These are phyloP conservation scores for Daldinia sp. DNA, from an alignment of 2,329 filamentous ascomycete species.

Conservation along the genomic window DNA sequence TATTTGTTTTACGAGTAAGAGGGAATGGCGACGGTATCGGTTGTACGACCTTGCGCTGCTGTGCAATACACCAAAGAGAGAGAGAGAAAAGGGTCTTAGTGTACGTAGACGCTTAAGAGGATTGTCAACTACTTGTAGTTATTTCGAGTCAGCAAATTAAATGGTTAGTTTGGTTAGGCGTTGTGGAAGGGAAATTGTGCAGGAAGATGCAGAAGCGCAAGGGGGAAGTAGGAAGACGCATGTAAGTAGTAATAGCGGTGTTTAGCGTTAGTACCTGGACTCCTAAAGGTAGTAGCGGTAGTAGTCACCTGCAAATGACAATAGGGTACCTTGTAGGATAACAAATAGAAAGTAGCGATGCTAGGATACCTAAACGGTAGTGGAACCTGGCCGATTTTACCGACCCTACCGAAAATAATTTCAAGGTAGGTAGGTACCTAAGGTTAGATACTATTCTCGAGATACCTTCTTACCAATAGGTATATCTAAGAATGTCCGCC, in stretches of 20 bases:
- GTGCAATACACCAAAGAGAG: constrained; percentile 24
- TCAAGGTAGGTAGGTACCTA: too few relatives aligned
- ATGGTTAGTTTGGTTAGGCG: constrained; percentile 28
- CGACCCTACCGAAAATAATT: constrained; percentile 1
- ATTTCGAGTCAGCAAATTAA: constrained; percentile 26
- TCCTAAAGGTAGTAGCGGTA: neutral
- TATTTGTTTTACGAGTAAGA: constrained; percentile 19
- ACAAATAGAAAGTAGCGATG: too few relatives aligned
- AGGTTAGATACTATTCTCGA: neutral
- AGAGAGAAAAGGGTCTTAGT: constrained; percentile 9
- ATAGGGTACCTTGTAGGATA: too few relatives aligned
- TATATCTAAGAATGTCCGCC: neutral
- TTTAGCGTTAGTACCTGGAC: neutral
- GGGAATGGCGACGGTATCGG: constrained; percentile 11
- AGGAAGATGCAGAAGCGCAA: constrained; percentile 29
- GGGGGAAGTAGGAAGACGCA: constrained; percentile 20
- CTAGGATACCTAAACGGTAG: neutral
- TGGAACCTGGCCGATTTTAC: constrained; percentile 22
- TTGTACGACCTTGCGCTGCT: constrained; percentile 20
- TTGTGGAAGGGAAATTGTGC: constrained; percentile 33
- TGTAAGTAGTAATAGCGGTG: constrained; percentile 4
- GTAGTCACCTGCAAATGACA: too few relatives aligned
- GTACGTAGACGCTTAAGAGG: constrained; percentile 15
- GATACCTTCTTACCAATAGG: constrained; percentile 1
- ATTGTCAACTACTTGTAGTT: constrained; percentile 15